phyloP scores from a whole-genome alignment of 148 eudicot species.

The Oxyria digyna region DNA sequence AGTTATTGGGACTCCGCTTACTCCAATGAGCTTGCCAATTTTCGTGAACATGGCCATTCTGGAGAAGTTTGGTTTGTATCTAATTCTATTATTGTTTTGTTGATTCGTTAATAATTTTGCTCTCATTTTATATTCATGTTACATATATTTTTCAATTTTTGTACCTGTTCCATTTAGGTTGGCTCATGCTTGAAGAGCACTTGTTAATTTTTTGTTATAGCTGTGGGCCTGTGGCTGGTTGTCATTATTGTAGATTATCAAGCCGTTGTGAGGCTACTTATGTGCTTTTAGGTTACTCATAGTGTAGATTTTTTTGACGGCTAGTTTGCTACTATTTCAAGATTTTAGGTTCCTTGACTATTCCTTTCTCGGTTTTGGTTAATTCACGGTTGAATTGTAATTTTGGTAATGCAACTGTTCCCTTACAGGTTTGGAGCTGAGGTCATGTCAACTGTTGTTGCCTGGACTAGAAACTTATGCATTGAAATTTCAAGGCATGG shows the following conservation, averaged over 20 bases:
- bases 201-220: background rate
- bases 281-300: background rate
- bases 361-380: background rate
- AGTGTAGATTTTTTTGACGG: background rate
- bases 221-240: background rate
- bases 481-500: conserved; percentile 39
- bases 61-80: conserved; percentile 92
- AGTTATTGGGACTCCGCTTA: conserved; percentile 94
- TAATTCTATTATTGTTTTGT: background rate
- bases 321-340: background rate
- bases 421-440: conserved; percentile 79
- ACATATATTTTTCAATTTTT: background rate
- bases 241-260: background rate
- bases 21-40: conserved; percentile 76
- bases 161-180: background rate
- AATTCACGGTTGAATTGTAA: background rate
- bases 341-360: background rate
- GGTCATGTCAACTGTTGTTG: conserved; percentile 89
- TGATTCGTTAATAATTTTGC: background rate
- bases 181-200: background rate
- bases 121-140: background rate
- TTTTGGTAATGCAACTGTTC: background rate
- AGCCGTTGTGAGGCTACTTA: background rate
- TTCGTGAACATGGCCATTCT: conserved; percentile 94
- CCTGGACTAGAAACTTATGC: conserved; percentile 85